Conservation (phyloP, 805 yeast genomes). For the Hanseniaspora mollemarum region DNA sequence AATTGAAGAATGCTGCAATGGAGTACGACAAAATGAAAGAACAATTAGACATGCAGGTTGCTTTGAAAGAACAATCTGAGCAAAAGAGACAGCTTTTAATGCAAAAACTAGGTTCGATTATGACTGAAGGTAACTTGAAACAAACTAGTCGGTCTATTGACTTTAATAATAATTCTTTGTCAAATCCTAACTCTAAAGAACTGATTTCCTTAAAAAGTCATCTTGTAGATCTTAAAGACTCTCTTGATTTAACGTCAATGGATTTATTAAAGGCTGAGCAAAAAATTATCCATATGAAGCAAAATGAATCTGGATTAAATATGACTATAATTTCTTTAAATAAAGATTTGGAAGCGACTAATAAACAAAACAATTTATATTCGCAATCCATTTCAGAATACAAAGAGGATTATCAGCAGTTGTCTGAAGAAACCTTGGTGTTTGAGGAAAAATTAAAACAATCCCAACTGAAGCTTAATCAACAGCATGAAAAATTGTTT, state of each 20-base stretch:
- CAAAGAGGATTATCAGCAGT: slow-evolving; percentile 61
- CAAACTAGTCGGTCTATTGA: background rate
- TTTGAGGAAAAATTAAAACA: slow-evolving; percentile 63
- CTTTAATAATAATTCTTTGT: background rate
- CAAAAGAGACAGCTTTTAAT: slow-evolving; percentile 29
- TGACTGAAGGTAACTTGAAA: background rate
- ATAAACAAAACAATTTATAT: slow-evolving; percentile 46
- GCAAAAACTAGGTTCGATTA: background rate
- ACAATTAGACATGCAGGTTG: slow-evolving; percentile 42
- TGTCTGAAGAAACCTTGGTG: slow-evolving; percentile 57
- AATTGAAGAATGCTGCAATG: slow-evolving; percentile 18
- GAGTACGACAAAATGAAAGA: slow-evolving; percentile 41
- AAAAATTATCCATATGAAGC: slow-evolving; percentile 30
- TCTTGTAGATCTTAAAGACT: slow-evolving; percentile 9
- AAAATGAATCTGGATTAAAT: slow-evolving; percentile 27
- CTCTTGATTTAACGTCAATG: slow-evolving; percentile 2
- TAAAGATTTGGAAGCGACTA: slow-evolving; percentile 46
- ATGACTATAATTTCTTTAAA: slow-evolving; percentile 21
- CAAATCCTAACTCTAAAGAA: background rate
- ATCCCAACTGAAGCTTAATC: slow-evolving; percentile 36
- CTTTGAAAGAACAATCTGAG: slow-evolving; percentile 42
- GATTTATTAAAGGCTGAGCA: slow-evolving; percentile 11
- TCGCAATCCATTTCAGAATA: slow-evolving; percentile 47
- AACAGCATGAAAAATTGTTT: slow-evolving; percentile 43
- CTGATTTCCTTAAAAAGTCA: slow-evolving; percentile 2